Evolutionary conservation across 2,329 filamentous ascomycete species (phyloP).

Genomic region (Lachnellula willkommii): DNA sequence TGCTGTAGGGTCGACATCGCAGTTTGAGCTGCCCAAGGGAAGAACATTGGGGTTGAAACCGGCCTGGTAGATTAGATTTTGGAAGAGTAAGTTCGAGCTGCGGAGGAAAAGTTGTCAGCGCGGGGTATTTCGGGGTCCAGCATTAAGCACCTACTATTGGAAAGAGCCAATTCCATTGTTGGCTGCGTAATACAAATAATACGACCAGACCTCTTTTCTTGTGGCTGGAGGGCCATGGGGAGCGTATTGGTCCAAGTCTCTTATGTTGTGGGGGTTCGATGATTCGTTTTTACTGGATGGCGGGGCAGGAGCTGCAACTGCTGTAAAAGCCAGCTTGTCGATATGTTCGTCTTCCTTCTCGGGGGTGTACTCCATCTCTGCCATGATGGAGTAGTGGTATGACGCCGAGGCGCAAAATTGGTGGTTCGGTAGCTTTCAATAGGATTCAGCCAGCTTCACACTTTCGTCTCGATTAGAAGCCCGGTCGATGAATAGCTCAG

Average conservation of each 20-base stretch:
- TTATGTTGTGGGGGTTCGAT: conserved; percentile 14
- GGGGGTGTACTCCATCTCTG: conserved; percentile 5
- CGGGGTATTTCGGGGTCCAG: background rate
- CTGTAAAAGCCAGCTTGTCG: conserved; percentile 21
- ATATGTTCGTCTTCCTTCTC: conserved; percentile 14
- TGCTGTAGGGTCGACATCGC: conserved; percentile 22
- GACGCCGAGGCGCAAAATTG: background rate
- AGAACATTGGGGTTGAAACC: conserved; percentile 30
- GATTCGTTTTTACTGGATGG: background rate
- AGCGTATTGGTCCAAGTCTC: conserved; percentile 15
- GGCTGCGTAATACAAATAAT: conserved; percentile 30
- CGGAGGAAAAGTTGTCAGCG: background rate
- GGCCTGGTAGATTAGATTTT: conserved; percentile 31
- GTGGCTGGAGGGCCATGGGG: conserved; percentile 21
- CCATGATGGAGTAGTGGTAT: conserved; percentile 5
- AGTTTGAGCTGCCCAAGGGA: conserved; percentile 26
- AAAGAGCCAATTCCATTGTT: conserved; percentile 31
- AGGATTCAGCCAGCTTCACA: background rate
- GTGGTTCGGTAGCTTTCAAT: background rate
- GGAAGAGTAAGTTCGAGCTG: conserved; percentile 30
- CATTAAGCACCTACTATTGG: conserved; percentile 25
- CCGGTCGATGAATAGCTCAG: too few relatives aligned
- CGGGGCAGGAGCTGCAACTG: conserved; percentile 19
- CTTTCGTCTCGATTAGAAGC: background rate
- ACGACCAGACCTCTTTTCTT: conserved; percentile 26